Evolutionary conservation across 805 yeast genomes (phyloP).

Genomic region (Zygosaccharomyces gambellarensis): DNA sequence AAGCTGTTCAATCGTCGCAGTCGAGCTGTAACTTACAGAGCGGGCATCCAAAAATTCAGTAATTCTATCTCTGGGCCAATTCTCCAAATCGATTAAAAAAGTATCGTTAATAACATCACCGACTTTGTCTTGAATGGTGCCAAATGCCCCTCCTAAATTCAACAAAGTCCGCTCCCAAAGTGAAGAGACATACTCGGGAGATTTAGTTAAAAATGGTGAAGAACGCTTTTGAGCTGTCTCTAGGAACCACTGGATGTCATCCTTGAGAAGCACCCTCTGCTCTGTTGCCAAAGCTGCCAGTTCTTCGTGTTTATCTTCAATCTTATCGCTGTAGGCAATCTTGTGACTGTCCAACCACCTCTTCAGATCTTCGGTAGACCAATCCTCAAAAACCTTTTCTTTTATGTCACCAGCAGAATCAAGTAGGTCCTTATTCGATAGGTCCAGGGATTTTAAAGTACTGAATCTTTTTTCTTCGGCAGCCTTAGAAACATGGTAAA

Average conservation of each 20-base stretch:
- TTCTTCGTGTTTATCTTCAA: conserved; percentile 34
- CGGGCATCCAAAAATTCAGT: conserved; percentile 41
- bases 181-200: conserved; percentile 27
- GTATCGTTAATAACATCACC: conserved; percentile 42
- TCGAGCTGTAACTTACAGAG: conserved; percentile 37
- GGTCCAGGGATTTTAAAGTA: conserved; percentile 39
- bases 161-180: conserved; percentile 23
- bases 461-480: conserved; percentile 38
- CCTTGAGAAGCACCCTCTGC: conserved; percentile 34
- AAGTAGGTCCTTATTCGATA: conserved; percentile 35
- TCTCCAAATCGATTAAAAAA: conserved; percentile 42
- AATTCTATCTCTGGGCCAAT: conserved; percentile 45
- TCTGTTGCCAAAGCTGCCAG: conserved; percentile 36
- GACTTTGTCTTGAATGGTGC: conserved; percentile 24
- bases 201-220: conserved; percentile 36
- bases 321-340: conserved; percentile 35
- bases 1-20: conserved; percentile 40
- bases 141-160: conserved; percentile 8
- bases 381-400: conserved; percentile 44
- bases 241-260: conserved; percentile 40
- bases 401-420: conserved; percentile 40
- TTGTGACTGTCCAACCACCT: conserved; percentile 51
- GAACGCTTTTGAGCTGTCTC: conserved; percentile 29
- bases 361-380: conserved; percentile 51
- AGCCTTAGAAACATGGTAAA: conserved; percentile 41